These are phyloP conservation scores for Nadsonia fulvescens DNA, from an alignment of 805 yeast species.

Conservation along the genomic window DNA sequence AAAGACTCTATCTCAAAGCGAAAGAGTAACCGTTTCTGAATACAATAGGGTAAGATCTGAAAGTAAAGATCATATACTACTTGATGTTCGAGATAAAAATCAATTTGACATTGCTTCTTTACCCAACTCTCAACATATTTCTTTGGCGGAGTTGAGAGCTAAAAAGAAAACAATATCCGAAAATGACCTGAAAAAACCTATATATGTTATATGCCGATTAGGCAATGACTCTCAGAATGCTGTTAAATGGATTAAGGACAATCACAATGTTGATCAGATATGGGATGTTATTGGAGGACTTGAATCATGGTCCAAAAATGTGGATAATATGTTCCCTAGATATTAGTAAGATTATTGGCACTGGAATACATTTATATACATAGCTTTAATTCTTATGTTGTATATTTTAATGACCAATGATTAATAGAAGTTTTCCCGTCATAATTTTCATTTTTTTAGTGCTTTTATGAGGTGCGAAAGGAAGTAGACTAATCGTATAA, in stretches of 20 bases:
- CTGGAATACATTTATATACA: no score
- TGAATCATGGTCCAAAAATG: conserved; percentile 39
- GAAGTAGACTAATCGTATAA: no score
- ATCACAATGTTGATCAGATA: conserved; percentile 30
- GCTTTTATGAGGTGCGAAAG: no score
- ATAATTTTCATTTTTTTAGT: no score
- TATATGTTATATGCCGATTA: conserved; percentile 60
- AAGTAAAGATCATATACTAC: conserved; percentile 17
- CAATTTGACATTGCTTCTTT: conserved; percentile 56
- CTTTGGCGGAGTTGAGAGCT: conserved; percentile 32
- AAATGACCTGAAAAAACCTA: conserved; percentile 14
- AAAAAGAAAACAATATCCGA: conserved; percentile 14
- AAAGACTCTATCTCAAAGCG: conserved; percentile 28
- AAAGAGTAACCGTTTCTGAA: conserved; percentile 31
- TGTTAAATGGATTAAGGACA: conserved; percentile 33
- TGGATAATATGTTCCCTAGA: conserved; percentile 45
- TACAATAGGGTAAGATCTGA: conserved; percentile 11
- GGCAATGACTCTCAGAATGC: conserved; percentile 89
- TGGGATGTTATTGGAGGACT: conserved; percentile 70
- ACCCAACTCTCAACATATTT: conserved; percentile 42
- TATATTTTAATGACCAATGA: no score
- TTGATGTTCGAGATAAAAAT: conserved; percentile 70
- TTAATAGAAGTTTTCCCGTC: no score
- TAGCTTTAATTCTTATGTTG: no score
- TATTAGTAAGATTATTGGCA: no score